Evolutionary conservation across 1,284 basidiomycete species (phyloP).

Genomic region (Ceratobasidium papillatum): DNA sequence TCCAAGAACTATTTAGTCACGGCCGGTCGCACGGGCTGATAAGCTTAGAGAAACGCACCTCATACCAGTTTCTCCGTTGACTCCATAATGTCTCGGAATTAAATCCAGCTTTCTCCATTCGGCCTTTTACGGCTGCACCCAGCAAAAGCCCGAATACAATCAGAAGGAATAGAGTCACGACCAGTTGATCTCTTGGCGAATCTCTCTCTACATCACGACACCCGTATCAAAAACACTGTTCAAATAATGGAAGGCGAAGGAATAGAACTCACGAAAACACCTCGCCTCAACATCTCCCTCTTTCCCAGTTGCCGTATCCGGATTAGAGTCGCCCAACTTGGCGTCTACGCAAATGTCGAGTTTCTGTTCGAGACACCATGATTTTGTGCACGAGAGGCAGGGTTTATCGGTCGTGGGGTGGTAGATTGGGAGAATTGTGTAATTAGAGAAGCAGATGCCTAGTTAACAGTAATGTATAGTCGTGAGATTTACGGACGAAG

Average conservation of each 20-base stretch:
- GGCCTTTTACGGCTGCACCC: slow-evolving; percentile 81
- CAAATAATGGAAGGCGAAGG: no score
- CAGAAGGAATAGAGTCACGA: slow-evolving; percentile 88
- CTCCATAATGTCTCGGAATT: slow-evolving; percentile 34
- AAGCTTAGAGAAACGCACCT: slow-evolving; percentile 5
- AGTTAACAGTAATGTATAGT: background rate
- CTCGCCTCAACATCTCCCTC: slow-evolving; percentile 95
- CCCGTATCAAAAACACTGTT: background rate
- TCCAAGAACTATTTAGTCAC: no score
- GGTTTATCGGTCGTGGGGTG: slow-evolving; percentile 88
- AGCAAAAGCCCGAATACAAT: slow-evolving; percentile 84
- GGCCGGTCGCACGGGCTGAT: background rate
- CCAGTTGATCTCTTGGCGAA: slow-evolving; percentile 88
- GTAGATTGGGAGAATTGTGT: slow-evolving; percentile 84
- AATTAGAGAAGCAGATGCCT: slow-evolving; percentile 95
- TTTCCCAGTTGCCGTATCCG: slow-evolving; percentile 93
- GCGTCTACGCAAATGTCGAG: slow-evolving; percentile 86
- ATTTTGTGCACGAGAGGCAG: slow-evolving; percentile 90
- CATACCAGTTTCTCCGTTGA: slow-evolving; percentile 38
- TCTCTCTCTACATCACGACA: slow-evolving; percentile 68
- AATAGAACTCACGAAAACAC: slow-evolving; percentile 83
- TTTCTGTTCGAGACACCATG: slow-evolving; percentile 95
- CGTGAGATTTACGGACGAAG: background rate
- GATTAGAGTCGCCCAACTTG: slow-evolving; percentile 83
- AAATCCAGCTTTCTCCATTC: slow-evolving; percentile 76